These are phyloP conservation scores for Pseudopyricularia cyperi DNA, from an alignment of 2,329 filamentous ascomycete species.

Conservation along the genomic window DNA sequence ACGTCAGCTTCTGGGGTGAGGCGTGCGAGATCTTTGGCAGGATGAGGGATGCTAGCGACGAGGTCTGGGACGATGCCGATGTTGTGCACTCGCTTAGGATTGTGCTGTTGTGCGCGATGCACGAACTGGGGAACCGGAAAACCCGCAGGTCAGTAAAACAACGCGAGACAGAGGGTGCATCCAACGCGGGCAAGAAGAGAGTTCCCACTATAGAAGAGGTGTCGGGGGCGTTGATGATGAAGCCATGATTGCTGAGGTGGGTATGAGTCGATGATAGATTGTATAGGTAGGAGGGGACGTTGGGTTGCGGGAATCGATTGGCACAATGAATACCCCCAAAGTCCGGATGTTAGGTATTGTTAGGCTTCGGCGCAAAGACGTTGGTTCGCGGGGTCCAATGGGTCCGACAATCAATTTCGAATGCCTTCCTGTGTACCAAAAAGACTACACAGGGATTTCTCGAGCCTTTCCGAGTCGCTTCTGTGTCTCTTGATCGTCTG, in stretches of 20 bases:
- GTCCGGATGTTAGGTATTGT: neutral
- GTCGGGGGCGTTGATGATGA: constrained; percentile 56
- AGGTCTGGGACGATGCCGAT: constrained; percentile 67
- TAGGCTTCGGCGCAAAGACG: neutral
- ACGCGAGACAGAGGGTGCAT: neutral
- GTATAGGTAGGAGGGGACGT: neutral
- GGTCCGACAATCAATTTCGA: neutral
- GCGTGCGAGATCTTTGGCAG: constrained; percentile 87
- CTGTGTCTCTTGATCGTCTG: neutral
- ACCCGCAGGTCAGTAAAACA: neutral
- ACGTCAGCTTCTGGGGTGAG: constrained; percentile 76
- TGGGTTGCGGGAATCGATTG: neutral
- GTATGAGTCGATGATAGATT: neutral
- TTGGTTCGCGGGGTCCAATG: neutral
- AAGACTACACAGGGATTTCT: neutral
- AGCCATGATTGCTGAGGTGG: constrained; percentile 38
- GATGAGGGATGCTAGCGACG: constrained; percentile 81
- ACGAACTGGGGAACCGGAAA: constrained; percentile 46
- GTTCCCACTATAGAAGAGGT: constrained; percentile 58
- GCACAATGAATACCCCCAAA: neutral
- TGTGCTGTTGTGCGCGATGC: constrained; percentile 85
- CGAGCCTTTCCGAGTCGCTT: neutral
- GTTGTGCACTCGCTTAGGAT: constrained; percentile 90
- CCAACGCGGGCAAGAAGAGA: neutral
- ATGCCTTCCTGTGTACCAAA: neutral